A percentile compares a stretch with the other conserved stretches of the same genome.
Conservation (phyloP, 2,329 filamentous ascomycete genomes). For the Calonectria ilicicola region DNA sequence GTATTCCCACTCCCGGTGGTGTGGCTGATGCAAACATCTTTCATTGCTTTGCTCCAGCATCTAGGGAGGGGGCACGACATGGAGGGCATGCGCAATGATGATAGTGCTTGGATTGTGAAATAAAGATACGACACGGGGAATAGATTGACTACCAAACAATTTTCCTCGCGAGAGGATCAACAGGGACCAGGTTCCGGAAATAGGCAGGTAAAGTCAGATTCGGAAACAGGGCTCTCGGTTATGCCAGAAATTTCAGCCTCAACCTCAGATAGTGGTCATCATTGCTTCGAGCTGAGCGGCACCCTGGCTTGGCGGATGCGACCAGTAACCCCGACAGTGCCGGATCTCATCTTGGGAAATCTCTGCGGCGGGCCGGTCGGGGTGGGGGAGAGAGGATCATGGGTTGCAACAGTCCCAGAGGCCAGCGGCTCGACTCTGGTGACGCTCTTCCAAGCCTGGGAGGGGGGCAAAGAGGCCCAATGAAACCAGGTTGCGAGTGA, state of each 20-base stretch:
- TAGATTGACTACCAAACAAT: neutral
- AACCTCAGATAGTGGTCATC: constrained; percentile 15
- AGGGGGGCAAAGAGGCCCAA: neutral
- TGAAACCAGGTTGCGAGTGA: neutral
- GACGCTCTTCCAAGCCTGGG: neutral
- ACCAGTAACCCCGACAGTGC: constrained; percentile 28
- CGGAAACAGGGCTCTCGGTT: constrained; percentile 23
- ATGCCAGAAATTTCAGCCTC: constrained; percentile 14
- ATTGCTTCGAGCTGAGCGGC: neutral
- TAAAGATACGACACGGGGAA: neutral
- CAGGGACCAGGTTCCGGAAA: neutral
- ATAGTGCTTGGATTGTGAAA: neutral
- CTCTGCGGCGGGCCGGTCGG: constrained; percentile 20
- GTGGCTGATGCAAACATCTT: neutral
- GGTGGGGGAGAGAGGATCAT: constrained; percentile 11
- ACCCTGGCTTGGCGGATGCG: constrained; percentile 11
- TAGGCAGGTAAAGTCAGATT: constrained; percentile 30
- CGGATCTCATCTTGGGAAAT: constrained; percentile 35
- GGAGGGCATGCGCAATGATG: neutral
- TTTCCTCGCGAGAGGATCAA: neutral
- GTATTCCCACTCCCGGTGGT: neutral
- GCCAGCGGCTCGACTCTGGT: constrained; percentile 5
- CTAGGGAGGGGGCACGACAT: neutral
- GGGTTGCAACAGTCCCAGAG: constrained; percentile 9
- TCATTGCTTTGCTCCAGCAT: neutral